Conservation (phyloP, 2,329 filamentous ascomycete genomes). For the Talaromyces sp. region DNA sequence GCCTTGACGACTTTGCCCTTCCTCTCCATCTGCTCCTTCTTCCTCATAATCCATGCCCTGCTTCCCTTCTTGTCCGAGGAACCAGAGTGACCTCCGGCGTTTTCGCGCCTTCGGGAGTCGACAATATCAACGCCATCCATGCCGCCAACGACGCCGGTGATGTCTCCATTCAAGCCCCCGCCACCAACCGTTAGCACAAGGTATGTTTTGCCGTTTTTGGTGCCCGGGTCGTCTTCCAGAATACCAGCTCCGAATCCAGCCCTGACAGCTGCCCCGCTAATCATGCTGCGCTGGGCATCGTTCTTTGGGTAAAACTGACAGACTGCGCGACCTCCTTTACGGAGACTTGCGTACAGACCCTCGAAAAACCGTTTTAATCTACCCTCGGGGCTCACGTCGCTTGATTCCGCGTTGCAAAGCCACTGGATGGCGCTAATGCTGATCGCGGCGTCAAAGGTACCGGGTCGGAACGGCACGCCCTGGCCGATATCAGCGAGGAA, state of each 20-base stretch:
- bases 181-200: conserved; percentile 86
- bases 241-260: conserved; percentile 94
- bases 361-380: conserved; percentile 85
- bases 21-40: conserved; percentile 86
- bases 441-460: conserved; percentile 90
- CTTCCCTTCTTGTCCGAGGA: conserved; percentile 45
- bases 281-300: conserved; percentile 85
- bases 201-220: conserved; percentile 96
- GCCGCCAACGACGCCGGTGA: conserved; percentile 81
- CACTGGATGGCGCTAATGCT: conserved; percentile 96
- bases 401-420: conserved; percentile 92
- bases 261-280: conserved; percentile 80
- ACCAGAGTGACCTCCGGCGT: conserved; percentile 39
- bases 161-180: conserved; percentile 62
- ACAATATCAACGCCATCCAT: conserved; percentile 84
- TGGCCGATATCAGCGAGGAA: conserved; percentile 93
- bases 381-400: conserved; percentile 73
- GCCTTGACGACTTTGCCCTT: conserved; percentile 94
- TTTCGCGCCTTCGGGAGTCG: conserved; percentile 57
- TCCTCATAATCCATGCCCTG: conserved; percentile 49
- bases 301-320: conserved; percentile 99
- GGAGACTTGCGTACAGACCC: conserved; percentile 77
- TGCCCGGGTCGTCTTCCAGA: conserved; percentile 90
- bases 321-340: conserved; percentile 80
- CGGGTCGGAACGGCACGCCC: conserved; percentile 86